These are phyloP conservation scores for Coprinellus aureogranulatus DNA, from an alignment of 768 basidiomycete species.

Conservation along the genomic window DNA sequence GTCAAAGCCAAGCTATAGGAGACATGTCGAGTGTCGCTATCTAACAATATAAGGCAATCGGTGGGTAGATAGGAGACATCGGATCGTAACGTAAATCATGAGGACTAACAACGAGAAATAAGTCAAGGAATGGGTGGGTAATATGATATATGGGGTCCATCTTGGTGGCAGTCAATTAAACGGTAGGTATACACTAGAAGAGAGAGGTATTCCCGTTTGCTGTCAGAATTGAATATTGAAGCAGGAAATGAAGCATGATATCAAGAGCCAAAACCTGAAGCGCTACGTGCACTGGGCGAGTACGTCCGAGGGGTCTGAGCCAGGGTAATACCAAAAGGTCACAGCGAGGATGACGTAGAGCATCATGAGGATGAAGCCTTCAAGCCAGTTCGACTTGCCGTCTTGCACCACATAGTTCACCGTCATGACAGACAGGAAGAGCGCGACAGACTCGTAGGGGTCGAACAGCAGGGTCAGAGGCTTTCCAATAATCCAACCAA, in stretches of 20 bases:
- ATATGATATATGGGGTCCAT: too few relatives aligned
- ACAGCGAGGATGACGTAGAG: constrained; percentile 72
- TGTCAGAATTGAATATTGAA: too few relatives aligned
- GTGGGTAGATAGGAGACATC: too few relatives aligned
- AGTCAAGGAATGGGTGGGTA: too few relatives aligned
- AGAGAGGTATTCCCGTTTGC: too few relatives aligned
- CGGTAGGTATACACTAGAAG: too few relatives aligned
- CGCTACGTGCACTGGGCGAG: constrained; percentile 22
- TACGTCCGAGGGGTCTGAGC: constrained; percentile 31
- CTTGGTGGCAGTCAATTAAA: too few relatives aligned
- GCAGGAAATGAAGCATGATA: too few relatives aligned
- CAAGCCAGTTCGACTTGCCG: constrained; percentile 82
- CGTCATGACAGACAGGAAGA: constrained; percentile 64
- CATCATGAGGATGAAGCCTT: constrained; percentile 58
- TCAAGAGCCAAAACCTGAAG: background rate
- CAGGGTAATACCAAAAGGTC: constrained; percentile 64
- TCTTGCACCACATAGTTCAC: constrained; percentile 82
- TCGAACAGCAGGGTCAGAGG: constrained; percentile 82
- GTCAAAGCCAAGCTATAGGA: constrained; percentile 64
- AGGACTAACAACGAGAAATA: too few relatives aligned
- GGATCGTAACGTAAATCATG: too few relatives aligned
- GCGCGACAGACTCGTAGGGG: constrained; percentile 76
- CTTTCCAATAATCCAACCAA: constrained; percentile 82
- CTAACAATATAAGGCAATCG: too few relatives aligned
- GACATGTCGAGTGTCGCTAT: too few relatives aligned